Conservation (phyloP, 805 yeast genomes). For the Candida succiphila region DNA sequence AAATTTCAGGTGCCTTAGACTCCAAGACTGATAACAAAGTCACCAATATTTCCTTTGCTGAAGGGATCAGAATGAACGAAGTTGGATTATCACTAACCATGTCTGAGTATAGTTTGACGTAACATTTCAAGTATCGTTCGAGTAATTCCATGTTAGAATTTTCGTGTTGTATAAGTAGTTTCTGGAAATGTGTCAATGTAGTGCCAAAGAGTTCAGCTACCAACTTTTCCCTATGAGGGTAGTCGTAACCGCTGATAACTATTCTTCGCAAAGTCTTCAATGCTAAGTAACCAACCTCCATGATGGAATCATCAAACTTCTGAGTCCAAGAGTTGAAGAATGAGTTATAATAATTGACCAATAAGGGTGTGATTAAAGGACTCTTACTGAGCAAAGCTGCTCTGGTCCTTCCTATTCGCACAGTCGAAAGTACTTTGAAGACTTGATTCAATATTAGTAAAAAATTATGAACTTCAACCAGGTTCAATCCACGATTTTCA, state of each 20-base stretch:
- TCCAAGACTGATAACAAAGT: slow-evolving; percentile 52
- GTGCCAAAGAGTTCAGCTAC: slow-evolving; percentile 52
- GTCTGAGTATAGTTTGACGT: slow-evolving; percentile 62
- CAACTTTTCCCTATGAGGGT: slow-evolving; percentile 49
- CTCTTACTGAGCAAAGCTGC: slow-evolving; percentile 68
- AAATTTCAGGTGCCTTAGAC: slow-evolving; percentile 55
- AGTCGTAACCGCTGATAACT: slow-evolving; percentile 66
- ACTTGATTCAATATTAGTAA: slow-evolving; percentile 67
- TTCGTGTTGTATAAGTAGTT: slow-evolving; percentile 44
- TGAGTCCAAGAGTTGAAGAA: slow-evolving; percentile 58
- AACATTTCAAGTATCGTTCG: slow-evolving; percentile 66
- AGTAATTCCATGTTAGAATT: slow-evolving; percentile 35
- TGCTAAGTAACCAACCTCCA: slow-evolving; percentile 72
- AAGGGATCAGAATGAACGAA: slow-evolving; percentile 59
- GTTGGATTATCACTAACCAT: slow-evolving; percentile 55
- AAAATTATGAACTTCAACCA: slow-evolving; percentile 49
- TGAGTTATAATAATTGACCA: slow-evolving; percentile 48
- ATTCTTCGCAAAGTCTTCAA: slow-evolving; percentile 68
- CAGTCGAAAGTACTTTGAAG: slow-evolving; percentile 62
- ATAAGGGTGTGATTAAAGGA: slow-evolving; percentile 48
- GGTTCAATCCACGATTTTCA: slow-evolving; percentile 34
- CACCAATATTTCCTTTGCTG: slow-evolving; percentile 49
- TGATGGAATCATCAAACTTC: slow-evolving; percentile 36
- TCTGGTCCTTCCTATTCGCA: slow-evolving; percentile 75
- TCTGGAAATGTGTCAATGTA: slow-evolving; percentile 50